These are phyloP conservation scores for Inga laurina DNA, from an alignment of 306 rosid species.

Conservation along the genomic window DNA sequence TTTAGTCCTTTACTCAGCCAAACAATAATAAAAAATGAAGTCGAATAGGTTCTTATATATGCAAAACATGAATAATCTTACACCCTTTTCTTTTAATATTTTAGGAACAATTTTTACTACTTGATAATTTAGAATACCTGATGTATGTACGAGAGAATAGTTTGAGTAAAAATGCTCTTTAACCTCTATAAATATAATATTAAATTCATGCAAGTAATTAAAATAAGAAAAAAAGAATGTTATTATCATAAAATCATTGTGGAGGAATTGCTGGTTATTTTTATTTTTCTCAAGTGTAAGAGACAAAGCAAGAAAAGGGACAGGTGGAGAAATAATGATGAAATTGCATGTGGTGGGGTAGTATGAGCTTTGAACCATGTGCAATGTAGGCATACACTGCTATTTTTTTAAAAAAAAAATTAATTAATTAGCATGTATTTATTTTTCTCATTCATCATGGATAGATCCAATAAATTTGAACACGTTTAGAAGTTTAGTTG, in stretches of 20 bases:
- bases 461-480: neutral
- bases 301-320: neutral
- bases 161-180: too few relatives aligned
- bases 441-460: neutral
- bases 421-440: neutral
- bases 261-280: neutral
- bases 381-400: neutral
- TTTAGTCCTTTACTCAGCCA: neutral
- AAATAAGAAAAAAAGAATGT: neutral
- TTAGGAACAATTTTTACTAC: too few relatives aligned
- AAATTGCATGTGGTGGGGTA: neutral
- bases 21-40: neutral
- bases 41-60: neutral
- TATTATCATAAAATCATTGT: constrained; percentile 31
- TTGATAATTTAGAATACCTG: too few relatives aligned
- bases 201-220: neutral
- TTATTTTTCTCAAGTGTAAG: neutral
- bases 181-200: neutral
- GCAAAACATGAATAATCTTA: too few relatives aligned
- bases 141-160: neutral
- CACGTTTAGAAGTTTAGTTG: neutral
- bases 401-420: neutral
- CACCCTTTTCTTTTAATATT: too few relatives aligned
- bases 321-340: neutral
- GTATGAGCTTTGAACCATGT: neutral